Percentiles rank a stretch among this genome's conserved stretches.
phyloP scores from a whole-genome alignment of 176 grass and related monocot genomes.

The Paspalum notatum region DNA sequence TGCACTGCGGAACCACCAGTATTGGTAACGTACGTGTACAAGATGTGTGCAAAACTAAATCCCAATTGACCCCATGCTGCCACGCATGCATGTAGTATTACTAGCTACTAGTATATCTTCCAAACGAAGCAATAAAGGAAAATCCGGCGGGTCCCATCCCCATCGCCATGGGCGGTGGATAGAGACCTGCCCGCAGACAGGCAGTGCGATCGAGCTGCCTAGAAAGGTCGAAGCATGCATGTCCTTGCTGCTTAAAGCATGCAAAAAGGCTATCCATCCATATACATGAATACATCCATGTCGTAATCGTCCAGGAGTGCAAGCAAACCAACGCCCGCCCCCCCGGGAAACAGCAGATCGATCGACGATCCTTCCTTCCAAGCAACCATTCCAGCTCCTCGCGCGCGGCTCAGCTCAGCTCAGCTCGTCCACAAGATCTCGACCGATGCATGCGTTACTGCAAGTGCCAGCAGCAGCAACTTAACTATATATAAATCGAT shows the following conservation, averaged over 20 bases:
- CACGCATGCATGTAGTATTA: no score
- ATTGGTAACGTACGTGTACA: no score
- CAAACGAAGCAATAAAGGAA: no score
- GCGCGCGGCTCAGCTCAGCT: no score
- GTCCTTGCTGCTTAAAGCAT: conserved; percentile 51
- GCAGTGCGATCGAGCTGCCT: background rate
- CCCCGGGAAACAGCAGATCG: background rate
- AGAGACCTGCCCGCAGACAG: background rate
- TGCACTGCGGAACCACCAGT: no score
- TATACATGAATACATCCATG: conserved; percentile 6
- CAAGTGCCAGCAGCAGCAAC: background rate
- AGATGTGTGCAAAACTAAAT: no score
- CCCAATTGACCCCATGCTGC: no score
- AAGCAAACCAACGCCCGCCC: conserved; percentile 44
- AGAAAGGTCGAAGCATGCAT: background rate
- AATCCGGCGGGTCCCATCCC: no score
- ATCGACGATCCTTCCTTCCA: conserved; percentile 47
- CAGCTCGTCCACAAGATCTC: background rate
- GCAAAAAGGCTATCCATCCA: background rate
- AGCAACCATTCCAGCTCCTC: conserved; percentile 41
- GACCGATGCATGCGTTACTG: background rate
- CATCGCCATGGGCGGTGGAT: background rate
- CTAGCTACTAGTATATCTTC: no score
- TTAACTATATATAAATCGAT: conserved; percentile 36
- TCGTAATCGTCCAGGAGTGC: conserved; percentile 40